Percentiles rank a stretch among this genome's conserved stretches.
phyloP scores from a whole-genome alignment of 2,329 filamentous ascomycete genomes.

The Periconia sp. region DNA sequence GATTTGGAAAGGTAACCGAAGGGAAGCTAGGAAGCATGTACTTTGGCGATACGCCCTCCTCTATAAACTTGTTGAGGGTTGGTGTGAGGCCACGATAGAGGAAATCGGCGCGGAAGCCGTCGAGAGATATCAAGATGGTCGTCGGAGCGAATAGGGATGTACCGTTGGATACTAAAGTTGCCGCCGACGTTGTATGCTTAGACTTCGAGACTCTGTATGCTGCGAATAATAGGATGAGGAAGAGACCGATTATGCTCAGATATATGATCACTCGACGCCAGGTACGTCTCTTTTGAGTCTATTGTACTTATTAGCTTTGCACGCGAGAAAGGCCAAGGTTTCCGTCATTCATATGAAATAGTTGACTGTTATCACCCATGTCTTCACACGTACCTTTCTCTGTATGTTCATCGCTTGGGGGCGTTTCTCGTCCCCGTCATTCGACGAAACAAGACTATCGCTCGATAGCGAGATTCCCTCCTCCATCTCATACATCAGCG shows the following conservation, averaged over 20 bases:
- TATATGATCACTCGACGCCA: conserved; percentile 46
- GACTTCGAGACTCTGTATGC: conserved; percentile 58
- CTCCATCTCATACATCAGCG: conserved; percentile 87
- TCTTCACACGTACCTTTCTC: conserved; percentile 27
- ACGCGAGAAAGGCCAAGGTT: not conserved
- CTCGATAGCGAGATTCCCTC: conserved; percentile 70
- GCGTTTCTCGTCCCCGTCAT: conserved; percentile 52
- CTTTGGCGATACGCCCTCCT: conserved; percentile 81
- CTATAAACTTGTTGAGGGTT: conserved; percentile 74
- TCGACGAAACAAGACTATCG: conserved; percentile 33
- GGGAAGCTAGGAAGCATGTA: conserved; percentile 96
- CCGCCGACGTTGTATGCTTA: conserved; percentile 16
- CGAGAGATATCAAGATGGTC: conserved; percentile 88
- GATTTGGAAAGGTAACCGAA: conserved; percentile 92
- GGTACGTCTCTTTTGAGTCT: conserved; percentile 36
- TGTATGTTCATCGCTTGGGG: conserved; percentile 55
- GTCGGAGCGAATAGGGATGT: conserved; percentile 88
- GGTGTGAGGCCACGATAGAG: conserved; percentile 82
- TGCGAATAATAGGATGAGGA: conserved; percentile 57
- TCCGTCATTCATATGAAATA: too few relatives aligned
- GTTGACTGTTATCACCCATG: too few relatives aligned
- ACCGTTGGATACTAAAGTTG: conserved; percentile 66
- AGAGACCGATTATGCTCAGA: conserved; percentile 53
- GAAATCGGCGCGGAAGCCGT: conserved; percentile 95
- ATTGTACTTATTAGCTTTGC: conserved; percentile 11